Percentiles rank a stretch among this genome's conserved stretches.
Conservation (phyloP, 1,284 basidiomycete genomes). For the Leccinum solheimii region DNA sequence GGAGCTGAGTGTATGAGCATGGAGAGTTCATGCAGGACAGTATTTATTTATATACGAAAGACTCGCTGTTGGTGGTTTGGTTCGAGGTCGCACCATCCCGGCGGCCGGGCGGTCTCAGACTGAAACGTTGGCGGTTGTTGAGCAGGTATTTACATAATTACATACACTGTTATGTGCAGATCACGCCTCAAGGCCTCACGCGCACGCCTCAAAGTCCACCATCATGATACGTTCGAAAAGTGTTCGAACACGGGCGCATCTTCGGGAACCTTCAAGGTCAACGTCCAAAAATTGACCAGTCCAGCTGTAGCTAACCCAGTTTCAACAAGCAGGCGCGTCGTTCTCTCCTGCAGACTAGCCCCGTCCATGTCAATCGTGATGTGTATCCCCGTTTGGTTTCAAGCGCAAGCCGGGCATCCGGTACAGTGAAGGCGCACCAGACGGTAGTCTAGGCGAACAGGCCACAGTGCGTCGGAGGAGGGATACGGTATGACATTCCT, state of each 20-base stretch:
- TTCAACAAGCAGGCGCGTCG: constrained; percentile 10
- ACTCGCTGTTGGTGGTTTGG: constrained; percentile 2
- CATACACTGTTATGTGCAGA: constrained; percentile 4
- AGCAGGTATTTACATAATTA: not conserved
- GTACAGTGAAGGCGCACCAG: constrained; percentile 10
- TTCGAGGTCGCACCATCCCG: not conserved
- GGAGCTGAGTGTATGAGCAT: not conserved
- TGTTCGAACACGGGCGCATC: constrained; percentile 6
- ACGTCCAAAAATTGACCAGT: not conserved
- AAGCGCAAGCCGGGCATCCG: constrained; percentile 23
- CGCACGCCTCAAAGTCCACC: not conserved
- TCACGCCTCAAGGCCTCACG: constrained; percentile 1
- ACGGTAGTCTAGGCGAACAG: constrained; percentile 19
- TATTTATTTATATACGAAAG: not conserved
- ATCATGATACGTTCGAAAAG: constrained; percentile 24
- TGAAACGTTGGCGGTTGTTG: not conserved
- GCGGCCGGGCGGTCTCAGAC: not conserved
- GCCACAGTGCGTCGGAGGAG: constrained; percentile 28
- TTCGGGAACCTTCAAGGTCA: not conserved
- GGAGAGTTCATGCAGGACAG: not conserved
- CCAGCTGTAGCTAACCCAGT: no score
- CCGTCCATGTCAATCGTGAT: constrained; percentile 11
- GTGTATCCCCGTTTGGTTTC: constrained; percentile 25
- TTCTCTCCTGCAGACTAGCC: not conserved
- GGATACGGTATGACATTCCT: constrained; percentile 22